Base-by-base conservation (phyloP, 306 rosid species). In the Amphicarpaea edgeworthii region DNA sequence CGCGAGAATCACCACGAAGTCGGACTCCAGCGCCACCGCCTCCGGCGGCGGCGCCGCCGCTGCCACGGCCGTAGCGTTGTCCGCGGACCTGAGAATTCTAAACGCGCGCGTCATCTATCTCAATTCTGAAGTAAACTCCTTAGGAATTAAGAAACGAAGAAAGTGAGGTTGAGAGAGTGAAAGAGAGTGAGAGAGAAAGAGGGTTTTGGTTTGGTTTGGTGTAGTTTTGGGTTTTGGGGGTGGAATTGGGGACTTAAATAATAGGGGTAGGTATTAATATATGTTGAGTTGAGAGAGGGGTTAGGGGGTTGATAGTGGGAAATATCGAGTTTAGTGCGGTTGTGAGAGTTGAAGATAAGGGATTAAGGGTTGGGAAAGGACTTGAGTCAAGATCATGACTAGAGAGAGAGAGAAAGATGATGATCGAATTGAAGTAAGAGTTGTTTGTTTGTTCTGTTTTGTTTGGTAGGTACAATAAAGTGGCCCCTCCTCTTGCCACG, bases 1-100 rank as follows among this genome's bases (percentile, higher is more conserved):
- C 0, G 94, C 97, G 0, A 91, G 89, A 28, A 91, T 87, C 34
- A 91, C 94, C 2, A 91, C 97, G 83, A 91, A 86, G 59, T 91
- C 94, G 0, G 94, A 91, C 37, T 91, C 92, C n/a, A 87, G 20
- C 0, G 83, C 68, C 10, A 87, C 83, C 1, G 92, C 68, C 68
- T 91, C 88, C 50, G 92, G 93, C 3, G 96, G 96, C 0, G 91
- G 91, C 0, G 93, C 89, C 1, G 42, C 74, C 8, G 40, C 23
- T 0, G 68, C 67, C 9, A 61, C 34, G 26, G 46, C 30, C 37
- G 62, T 12, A 32, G 41, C 32, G 59, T 74, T 65, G 12, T 64
- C 80, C 1, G 84, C 2, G 2, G 84, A 42, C 11, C 66, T 30
- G 51, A 88, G 86, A 62, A 83, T 51, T 68, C 87, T 79, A 0